phyloP scores from a whole-genome alignment of 805 yeast species.

The Limtongozyma cylindracea region DNA sequence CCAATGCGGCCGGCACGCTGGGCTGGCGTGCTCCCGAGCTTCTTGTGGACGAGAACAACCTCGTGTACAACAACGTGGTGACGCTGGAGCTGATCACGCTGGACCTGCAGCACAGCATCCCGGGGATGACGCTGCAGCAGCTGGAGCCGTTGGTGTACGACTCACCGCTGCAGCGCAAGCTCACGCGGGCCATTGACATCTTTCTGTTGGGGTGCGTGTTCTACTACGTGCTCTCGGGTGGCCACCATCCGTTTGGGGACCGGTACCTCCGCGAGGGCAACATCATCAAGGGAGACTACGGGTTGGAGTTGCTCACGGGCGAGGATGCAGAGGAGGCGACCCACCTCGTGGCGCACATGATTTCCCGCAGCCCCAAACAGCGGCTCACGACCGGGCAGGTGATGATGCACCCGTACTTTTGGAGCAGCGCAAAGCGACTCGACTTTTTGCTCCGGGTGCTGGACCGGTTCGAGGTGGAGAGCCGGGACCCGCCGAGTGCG shows the following conservation, averaged over 20 bases:
- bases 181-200: conserved; percentile 79
- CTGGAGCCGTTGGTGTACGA: conserved; percentile 1
- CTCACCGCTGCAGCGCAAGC: conserved; percentile 23
- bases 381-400: conserved; percentile 54
- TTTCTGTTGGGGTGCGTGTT: conserved; percentile 91
- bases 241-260: conserved; percentile 91
- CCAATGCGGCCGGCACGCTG: conserved; percentile 85
- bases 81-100: conserved; percentile 8
- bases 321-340: conserved; percentile 33
- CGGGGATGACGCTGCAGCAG: conserved; percentile 1
- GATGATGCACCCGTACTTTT: conserved; percentile 70
- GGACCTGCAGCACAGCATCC: conserved; percentile 2
- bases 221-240: conserved; percentile 61
- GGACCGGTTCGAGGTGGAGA: conserved; percentile 73
- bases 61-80: conserved; percentile 13
- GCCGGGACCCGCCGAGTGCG: conserved; percentile 53
- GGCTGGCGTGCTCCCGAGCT: conserved; percentile 98
- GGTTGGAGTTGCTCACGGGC: conserved; percentile 18
- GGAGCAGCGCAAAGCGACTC: conserved; percentile 50
- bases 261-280: conserved; percentile 72
- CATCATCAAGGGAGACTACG: conserved; percentile 42
- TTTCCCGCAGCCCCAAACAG: conserved; percentile 29
- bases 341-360: conserved; percentile 54
- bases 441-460: conserved; percentile 73
- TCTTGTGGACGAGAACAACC: conserved; percentile 14